Evolutionary conservation across 2,329 filamentous ascomycete species (phyloP).

Genomic region (Aciculosporium take): DNA sequence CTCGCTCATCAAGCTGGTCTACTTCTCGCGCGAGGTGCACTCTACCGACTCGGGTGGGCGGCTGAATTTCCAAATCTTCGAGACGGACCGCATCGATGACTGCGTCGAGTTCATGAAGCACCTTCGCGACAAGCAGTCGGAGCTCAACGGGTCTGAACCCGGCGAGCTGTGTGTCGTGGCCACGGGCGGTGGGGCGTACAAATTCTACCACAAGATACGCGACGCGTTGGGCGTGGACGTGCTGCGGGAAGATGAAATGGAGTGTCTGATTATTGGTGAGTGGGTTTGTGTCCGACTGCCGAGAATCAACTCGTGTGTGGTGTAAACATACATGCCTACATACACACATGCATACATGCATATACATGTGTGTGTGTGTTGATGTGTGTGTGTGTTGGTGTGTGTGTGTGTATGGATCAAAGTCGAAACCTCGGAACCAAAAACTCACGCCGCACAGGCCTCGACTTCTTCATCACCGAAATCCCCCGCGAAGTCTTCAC

Average conservation of each 20-base stretch:
- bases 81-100: conserved; percentile 86
- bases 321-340: too few species aligned
- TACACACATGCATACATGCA: too few species aligned
- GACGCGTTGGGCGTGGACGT: conserved; percentile 77
- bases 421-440: background rate
- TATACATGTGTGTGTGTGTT: too few species aligned
- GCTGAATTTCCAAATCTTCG: conserved; percentile 89
- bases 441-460: conserved; percentile 35
- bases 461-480: conserved; percentile 98
- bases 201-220: conserved; percentile 86
- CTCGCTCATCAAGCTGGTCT: conserved; percentile 89
- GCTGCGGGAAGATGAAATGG: conserved; percentile 92
- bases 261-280: conserved; percentile 85
- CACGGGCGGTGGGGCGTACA: conserved; percentile 89
- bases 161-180: conserved; percentile 82
- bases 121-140: conserved; percentile 68
- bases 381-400: background rate
- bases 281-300: background rate
- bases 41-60: conserved; percentile 72
- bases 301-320: too few species aligned
- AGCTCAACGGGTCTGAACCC: conserved; percentile 55
- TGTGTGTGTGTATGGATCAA: background rate
- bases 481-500: conserved; percentile 96
- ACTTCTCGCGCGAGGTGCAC: conserved; percentile 80
- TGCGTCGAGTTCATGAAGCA: conserved; percentile 85